Evolutionary conservation across 139 green algal genomes (phyloP).

Genomic region (Chlorella ohadii): DNA sequence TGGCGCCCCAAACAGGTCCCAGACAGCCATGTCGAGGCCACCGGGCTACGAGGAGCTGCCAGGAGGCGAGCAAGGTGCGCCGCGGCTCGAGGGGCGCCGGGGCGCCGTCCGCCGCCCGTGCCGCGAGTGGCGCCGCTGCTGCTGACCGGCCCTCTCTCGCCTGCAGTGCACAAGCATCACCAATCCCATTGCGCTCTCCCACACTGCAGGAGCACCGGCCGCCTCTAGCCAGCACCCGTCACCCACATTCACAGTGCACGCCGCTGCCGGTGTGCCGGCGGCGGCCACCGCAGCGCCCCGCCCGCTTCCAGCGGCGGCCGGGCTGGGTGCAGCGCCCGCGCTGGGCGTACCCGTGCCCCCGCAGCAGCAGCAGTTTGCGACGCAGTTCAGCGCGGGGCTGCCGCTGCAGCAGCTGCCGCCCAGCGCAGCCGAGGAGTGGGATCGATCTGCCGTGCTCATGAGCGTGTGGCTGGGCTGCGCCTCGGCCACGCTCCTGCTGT

Average conservation of each 20-base stretch:
- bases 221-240: too few species aligned
- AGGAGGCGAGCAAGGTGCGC: neutral
- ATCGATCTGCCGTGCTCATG: neutral
- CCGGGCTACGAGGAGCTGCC: neutral
- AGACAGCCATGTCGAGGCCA: neutral
- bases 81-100: too few species aligned
- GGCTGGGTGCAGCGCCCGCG: neutral
- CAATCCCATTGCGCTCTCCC: neutral
- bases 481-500: neutral
- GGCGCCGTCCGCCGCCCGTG: too few species aligned
- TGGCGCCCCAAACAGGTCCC: neutral
- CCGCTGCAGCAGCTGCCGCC: neutral
- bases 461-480: slow-evolving; percentile 3
- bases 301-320: neutral
- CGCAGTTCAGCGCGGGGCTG: neutral
- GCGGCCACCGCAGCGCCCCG: neutral
- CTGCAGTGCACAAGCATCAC: too few species aligned
- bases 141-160: too few species aligned
- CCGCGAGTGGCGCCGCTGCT: too few species aligned
- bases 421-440: slow-evolving; percentile 3
- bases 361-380: neutral
- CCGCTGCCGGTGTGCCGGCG: neutral
- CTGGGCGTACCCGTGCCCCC: neutral
- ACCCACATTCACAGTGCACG: neutral
- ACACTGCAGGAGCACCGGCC: neutral